phyloP scores from a whole-genome alignment of 345 rosid genomes.

The Tarenaya hassleriana region DNA sequence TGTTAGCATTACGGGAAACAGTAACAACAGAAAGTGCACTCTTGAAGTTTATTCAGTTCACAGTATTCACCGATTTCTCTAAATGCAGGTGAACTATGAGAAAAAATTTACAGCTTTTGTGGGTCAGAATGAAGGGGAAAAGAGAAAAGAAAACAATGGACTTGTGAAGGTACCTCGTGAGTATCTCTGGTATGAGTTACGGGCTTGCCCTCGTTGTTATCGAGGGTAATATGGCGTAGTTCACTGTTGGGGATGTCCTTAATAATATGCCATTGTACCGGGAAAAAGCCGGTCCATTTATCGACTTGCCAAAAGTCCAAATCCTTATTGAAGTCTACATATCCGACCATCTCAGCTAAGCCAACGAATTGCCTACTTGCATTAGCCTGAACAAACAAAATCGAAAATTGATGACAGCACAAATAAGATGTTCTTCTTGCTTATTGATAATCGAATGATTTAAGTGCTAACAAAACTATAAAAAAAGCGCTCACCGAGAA shows the following conservation, averaged over 20 bases:
- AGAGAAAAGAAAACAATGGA: too few relatives aligned
- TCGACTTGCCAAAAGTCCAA: slow-evolving; percentile 80
- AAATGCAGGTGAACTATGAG: too few relatives aligned
- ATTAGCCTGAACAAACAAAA: slow-evolving; percentile 47
- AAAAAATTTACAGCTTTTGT: too few relatives aligned
- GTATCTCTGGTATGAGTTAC: slow-evolving; percentile 77
- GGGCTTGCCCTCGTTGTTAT: slow-evolving; percentile 55
- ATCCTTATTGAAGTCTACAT: slow-evolving; percentile 62
- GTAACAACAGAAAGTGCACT: too few relatives aligned
- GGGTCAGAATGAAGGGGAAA: too few relatives aligned
- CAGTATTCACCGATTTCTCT: too few relatives aligned
- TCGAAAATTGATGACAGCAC: slow-evolving; percentile 4
- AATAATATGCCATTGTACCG: slow-evolving; percentile 65
- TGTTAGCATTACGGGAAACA: too few relatives aligned
- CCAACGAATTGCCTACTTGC: slow-evolving; percentile 87
- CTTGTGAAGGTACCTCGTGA: slow-evolving; percentile 51
- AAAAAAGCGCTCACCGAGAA: slow-evolving; percentile 39
- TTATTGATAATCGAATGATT: too few relatives aligned
- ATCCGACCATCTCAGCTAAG: slow-evolving; percentile 70
- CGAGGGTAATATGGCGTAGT: slow-evolving; percentile 52
- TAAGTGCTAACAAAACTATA: neutral
- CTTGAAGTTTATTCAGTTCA: neutral
- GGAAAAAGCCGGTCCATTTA: slow-evolving; percentile 79
- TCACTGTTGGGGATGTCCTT: slow-evolving; percentile 68
- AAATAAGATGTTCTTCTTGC: neutral